These are phyloP conservation scores for Trametes sp. DNA, from an alignment of 1,284 basidiomycete species.

Conservation along the genomic window DNA sequence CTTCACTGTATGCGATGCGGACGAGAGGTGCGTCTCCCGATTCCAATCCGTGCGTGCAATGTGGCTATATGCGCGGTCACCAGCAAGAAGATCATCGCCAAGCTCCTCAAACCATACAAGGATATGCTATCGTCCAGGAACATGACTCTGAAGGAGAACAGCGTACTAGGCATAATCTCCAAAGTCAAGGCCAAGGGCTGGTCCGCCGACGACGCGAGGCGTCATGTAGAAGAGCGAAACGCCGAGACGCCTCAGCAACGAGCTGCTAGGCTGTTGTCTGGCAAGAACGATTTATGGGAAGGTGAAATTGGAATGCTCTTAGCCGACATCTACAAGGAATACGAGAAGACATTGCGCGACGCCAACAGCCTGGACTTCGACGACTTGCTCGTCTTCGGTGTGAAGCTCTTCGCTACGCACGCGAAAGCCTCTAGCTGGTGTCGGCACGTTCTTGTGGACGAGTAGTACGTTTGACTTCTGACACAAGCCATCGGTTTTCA, in stretches of 20 bases:
- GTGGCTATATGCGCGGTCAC: slow-evolving; percentile 17
- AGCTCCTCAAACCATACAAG: slow-evolving; percentile 65
- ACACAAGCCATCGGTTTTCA: background rate
- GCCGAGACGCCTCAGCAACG: slow-evolving; percentile 15
- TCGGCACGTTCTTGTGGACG: slow-evolving; percentile 87
- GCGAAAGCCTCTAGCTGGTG: slow-evolving; percentile 68
- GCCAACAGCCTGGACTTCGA: slow-evolving; percentile 90
- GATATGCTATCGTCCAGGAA: slow-evolving; percentile 55
- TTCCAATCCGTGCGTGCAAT: background rate
- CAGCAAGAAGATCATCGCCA: slow-evolving; percentile 78
- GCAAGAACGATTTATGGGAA: slow-evolving; percentile 23
- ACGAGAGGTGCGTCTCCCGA: slow-evolving; percentile 70
- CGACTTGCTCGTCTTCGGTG: slow-evolving; percentile 82
- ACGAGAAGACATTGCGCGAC: slow-evolving; percentile 67
- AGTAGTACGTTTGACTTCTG: slow-evolving; percentile 67
- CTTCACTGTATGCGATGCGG: slow-evolving; percentile 86
- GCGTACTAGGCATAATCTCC: slow-evolving; percentile 74
- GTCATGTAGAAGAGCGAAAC: slow-evolving; percentile 24
- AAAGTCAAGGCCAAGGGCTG: slow-evolving; percentile 82
- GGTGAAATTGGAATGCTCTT: slow-evolving; percentile 41
- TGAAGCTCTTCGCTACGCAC: slow-evolving; percentile 72
- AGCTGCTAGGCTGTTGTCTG: background rate
- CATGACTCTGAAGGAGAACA: slow-evolving; percentile 67
- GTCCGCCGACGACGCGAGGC: slow-evolving; percentile 55
- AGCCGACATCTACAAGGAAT: slow-evolving; percentile 70